These are phyloP conservation scores for Onygenales sp. DNA, from an alignment of 2,329 filamentous ascomycete genomes.

Conservation along the genomic window DNA sequence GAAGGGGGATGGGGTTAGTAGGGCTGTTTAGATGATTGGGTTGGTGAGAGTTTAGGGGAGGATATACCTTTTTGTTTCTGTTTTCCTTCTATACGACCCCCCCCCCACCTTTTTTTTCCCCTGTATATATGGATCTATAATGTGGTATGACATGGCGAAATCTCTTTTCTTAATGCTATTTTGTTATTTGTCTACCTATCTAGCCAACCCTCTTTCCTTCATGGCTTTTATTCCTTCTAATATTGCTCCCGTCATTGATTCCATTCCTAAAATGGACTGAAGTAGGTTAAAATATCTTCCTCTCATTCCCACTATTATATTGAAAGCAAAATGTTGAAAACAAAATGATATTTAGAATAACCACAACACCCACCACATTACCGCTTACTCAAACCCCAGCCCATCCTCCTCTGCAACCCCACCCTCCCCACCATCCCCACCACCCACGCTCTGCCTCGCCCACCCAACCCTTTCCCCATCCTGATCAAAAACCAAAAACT, in stretches of 20 bases:
- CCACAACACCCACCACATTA: background rate
- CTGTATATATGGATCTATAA: background rate
- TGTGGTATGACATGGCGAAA: too few relatives aligned
- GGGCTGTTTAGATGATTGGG: constrained; percentile 20
- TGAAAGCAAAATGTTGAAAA: too few relatives aligned
- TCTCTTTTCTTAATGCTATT: too few relatives aligned
- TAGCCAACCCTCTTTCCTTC: too few relatives aligned
- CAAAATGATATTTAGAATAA: background rate
- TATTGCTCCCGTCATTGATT: too few relatives aligned
- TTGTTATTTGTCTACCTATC: too few relatives aligned
- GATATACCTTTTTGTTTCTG: background rate
- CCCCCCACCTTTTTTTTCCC: too few relatives aligned
- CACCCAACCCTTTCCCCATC: constrained; percentile 6
- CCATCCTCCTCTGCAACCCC: background rate
- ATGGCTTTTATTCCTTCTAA: too few relatives aligned
- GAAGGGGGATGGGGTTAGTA: constrained; percentile 31
- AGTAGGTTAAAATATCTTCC: too few relatives aligned
- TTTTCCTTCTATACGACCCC: background rate
- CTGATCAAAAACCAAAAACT: constrained; percentile 50
- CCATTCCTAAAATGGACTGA: accelerated
- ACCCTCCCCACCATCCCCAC: background rate
- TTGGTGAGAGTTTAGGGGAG: background rate
- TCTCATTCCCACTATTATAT: too few relatives aligned
- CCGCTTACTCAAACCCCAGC: background rate
- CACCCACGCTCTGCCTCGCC: constrained; percentile 3